These are phyloP conservation scores for Cadophora sp. DNA, from an alignment of 2,329 filamentous ascomycete species.

Conservation along the genomic window DNA sequence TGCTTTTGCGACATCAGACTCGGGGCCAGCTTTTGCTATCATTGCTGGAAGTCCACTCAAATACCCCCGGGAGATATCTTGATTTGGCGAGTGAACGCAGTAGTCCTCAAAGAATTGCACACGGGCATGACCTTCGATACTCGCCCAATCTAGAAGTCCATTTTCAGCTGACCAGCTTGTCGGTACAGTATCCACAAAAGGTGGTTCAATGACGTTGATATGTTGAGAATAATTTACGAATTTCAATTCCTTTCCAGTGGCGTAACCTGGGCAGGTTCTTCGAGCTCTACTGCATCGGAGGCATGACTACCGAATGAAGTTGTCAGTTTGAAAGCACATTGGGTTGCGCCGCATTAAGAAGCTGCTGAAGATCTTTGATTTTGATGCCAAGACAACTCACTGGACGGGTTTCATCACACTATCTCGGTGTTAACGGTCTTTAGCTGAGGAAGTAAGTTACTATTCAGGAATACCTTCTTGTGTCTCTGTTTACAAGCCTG, in stretches of 20 bases:
- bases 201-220: background rate
- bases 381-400: background rate
- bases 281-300: conserved; percentile 6
- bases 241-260: background rate
- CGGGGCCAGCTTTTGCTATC: background rate
- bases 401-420: conserved; percentile 14
- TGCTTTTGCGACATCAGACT: conserved; percentile 10
- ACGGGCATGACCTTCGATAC: conserved; percentile 2
- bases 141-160: background rate
- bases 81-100: conserved; percentile 8
- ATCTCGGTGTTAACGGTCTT: background rate
- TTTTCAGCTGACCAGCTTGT: background rate
- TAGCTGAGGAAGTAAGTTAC: background rate
- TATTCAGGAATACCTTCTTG: conserved; percentile 4
- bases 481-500: conserved; percentile 15
- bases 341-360: background rate
- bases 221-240: conserved; percentile 6
- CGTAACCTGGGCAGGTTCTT: background rate
- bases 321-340: background rate
- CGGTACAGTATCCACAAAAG: background rate
- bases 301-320: background rate
- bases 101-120: conserved; percentile 7
- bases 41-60: conserved; percentile 9
- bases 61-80: conserved; percentile 7
- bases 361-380: background rate